A percentile compares a stretch with the other conserved stretches of the same genome.
These are phyloP conservation scores for Trametes sanguinea DNA, from an alignment of 768 basidiomycete genomes.

Conservation along the genomic window DNA sequence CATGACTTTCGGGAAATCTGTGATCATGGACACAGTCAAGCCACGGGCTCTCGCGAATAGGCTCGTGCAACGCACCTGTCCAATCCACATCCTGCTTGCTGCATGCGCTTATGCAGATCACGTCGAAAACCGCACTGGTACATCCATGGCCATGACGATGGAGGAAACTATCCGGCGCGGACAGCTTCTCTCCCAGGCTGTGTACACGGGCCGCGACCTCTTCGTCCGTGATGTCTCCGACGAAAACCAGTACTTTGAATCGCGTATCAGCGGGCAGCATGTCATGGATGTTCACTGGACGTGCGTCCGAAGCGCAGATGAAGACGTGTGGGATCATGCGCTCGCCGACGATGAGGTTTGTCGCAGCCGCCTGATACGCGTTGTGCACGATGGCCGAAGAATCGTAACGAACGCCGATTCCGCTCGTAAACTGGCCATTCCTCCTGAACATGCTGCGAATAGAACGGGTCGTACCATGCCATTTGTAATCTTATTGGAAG, in stretches of 20 bases:
- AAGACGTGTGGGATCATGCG: constrained; percentile 51
- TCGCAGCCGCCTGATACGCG: constrained; percentile 39
- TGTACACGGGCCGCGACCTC: constrained; percentile 23
- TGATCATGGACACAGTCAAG: background rate
- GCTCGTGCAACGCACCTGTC: constrained; percentile 1
- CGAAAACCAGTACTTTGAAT: constrained; percentile 52
- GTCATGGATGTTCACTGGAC: constrained; percentile 52
- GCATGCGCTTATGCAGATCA: constrained; percentile 18
- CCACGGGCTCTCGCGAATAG: background rate
- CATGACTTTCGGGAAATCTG: constrained; percentile 47
- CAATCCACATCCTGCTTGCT: constrained; percentile 17
- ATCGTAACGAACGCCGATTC: constrained; percentile 50
- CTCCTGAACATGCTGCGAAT: constrained; percentile 43
- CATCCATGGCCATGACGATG: constrained; percentile 14
- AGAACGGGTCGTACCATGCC: background rate
- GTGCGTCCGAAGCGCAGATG: constrained; percentile 47
- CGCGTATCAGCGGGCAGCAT: constrained; percentile 49
- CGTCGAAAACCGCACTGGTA: constrained; percentile 15
- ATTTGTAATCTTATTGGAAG: background rate
- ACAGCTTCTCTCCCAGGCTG: constrained; percentile 25
- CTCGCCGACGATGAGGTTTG: constrained; percentile 48
- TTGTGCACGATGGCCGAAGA: constrained; percentile 40
- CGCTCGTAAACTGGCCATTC: constrained; percentile 48
- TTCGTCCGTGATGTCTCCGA: constrained; percentile 38
- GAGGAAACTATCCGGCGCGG: constrained; percentile 24